Conservation (phyloP, 345 rosid genomes). For the Clarkia xantiana region DNA sequence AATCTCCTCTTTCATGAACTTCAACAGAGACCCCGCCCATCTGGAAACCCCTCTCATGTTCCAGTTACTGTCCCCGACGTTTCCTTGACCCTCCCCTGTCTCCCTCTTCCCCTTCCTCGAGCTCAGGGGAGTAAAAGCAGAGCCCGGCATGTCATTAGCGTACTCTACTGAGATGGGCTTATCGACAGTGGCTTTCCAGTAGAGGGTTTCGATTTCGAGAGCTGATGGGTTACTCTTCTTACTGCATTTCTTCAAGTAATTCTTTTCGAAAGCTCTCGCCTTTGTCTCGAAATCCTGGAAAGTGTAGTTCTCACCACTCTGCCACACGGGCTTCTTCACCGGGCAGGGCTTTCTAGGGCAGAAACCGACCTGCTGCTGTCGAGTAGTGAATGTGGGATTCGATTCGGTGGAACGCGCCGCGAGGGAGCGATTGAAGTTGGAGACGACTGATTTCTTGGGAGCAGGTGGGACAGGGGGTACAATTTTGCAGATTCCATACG, state of each 20-base stretch:
- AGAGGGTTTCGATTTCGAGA: constrained; percentile 72
- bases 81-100: constrained; percentile 40
- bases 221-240: constrained; percentile 51
- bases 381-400: constrained; percentile 84
- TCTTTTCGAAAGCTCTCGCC: constrained; percentile 63
- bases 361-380: constrained; percentile 99
- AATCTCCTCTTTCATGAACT: constrained; percentile 95
- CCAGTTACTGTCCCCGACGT: constrained; percentile 86
- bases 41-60: constrained; percentile 93
- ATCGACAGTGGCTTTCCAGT: constrained; percentile 88
- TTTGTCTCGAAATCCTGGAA: constrained; percentile 80
- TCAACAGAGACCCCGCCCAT: constrained; percentile 78
- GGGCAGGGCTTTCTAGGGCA: constrained; percentile 88
- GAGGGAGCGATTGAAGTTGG: constrained; percentile 74
- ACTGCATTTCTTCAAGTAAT: constrained; percentile 43
- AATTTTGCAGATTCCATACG: constrained; percentile 94
- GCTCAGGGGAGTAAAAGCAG: constrained; percentile 52
- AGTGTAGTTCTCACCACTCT: constrained; percentile 84
- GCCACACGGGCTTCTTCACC: constrained; percentile 85
- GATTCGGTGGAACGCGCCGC: constrained; percentile 35
- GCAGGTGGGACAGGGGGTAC: constrained; percentile 69
- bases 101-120: constrained; percentile 23
- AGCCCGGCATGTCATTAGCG: constrained; percentile 97
- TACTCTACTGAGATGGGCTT: constrained; percentile 92
- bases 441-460: constrained; percentile 50